Evolutionary conservation across 306 rosid genomes (phyloP).

Genomic region (Crataegus laevigata): DNA sequence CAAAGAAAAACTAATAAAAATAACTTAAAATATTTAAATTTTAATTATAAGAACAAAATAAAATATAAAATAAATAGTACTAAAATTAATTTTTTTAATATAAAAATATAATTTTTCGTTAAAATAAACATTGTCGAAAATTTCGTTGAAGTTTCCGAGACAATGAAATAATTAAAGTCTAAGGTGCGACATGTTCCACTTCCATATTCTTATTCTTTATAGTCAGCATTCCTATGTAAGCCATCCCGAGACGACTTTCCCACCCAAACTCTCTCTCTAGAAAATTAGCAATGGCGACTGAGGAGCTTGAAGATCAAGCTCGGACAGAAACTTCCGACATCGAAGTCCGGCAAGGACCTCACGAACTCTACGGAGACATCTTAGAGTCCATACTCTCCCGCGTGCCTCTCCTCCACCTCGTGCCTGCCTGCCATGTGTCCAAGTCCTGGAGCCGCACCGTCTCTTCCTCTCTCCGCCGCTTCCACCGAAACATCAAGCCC

Average conservation of each 20-base stretch:
- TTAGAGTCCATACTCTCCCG: conserved; percentile 48
- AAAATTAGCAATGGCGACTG: neutral
- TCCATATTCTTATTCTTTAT: no score
- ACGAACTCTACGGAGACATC: conserved; percentile 47
- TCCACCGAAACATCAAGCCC: conserved; percentile 38
- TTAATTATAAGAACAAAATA: no score
- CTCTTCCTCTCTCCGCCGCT: conserved; percentile 44
- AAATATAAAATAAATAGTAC: no score
- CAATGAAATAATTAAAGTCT: no score
- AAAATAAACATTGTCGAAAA: no score
- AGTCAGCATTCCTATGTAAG: neutral
- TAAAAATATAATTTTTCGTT: no score
- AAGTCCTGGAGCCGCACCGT: conserved; percentile 51
- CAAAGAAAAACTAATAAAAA: no score
- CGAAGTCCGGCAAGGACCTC: conserved; percentile 27
- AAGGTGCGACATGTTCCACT: no score
- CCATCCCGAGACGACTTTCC: neutral
- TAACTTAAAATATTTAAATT: no score
- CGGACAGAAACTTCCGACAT: neutral
- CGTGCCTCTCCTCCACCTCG: conserved; percentile 54
- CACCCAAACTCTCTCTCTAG: neutral
- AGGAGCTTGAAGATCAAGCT: neutral
- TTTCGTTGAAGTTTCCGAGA: no score
- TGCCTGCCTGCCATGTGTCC: conserved; percentile 43
- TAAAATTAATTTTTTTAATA: no score